Conservation (phyloP, 2,329 filamentous ascomycete genomes). For the Aspergillus neotritici region DNA sequence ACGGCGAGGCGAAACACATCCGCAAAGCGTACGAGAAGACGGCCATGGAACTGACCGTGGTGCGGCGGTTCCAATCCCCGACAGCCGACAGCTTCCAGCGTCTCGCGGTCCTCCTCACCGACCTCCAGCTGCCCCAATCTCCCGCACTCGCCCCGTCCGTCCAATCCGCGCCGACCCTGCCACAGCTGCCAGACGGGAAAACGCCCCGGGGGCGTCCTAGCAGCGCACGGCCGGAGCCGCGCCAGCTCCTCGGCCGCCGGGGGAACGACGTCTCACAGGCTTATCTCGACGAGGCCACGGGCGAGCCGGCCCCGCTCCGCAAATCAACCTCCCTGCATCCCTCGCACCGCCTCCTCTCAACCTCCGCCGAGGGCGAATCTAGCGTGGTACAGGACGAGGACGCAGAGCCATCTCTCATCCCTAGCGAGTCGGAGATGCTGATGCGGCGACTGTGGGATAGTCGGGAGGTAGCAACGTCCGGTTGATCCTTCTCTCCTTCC, state of each 20-base stretch:
- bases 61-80: slow-evolving; percentile 42
- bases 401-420: slow-evolving; percentile 19
- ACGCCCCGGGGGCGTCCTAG: slow-evolving; percentile 14
- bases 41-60: slow-evolving; percentile 39
- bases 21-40: slow-evolving; percentile 43
- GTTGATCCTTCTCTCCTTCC: slow-evolving; percentile 16
- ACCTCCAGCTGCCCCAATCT: no score
- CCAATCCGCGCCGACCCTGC: slow-evolving; percentile 31
- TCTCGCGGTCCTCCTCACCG: slow-evolving; percentile 23
- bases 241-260: slow-evolving; percentile 17
- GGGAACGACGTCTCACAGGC: slow-evolving; percentile 23
- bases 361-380: slow-evolving; percentile 29
- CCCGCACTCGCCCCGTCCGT: slow-evolving; percentile 23
- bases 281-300: slow-evolving; percentile 27
- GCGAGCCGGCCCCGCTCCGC: slow-evolving; percentile 16
- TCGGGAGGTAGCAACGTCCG: slow-evolving; percentile 35
- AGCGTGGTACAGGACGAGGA: slow-evolving; percentile 18
- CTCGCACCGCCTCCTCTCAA: slow-evolving; percentile 31
- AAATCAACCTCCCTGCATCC: slow-evolving; percentile 22
- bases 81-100: slow-evolving; percentile 40
- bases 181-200: slow-evolving; percentile 25
- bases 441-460: slow-evolving; percentile 42
- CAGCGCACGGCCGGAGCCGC: slow-evolving; percentile 18
- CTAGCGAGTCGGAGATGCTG: slow-evolving; percentile 35
- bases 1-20: slow-evolving; percentile 35